phyloP scores from a whole-genome alignment of 1,139 yeast genomes.

The Hansenula sp. region DNA sequence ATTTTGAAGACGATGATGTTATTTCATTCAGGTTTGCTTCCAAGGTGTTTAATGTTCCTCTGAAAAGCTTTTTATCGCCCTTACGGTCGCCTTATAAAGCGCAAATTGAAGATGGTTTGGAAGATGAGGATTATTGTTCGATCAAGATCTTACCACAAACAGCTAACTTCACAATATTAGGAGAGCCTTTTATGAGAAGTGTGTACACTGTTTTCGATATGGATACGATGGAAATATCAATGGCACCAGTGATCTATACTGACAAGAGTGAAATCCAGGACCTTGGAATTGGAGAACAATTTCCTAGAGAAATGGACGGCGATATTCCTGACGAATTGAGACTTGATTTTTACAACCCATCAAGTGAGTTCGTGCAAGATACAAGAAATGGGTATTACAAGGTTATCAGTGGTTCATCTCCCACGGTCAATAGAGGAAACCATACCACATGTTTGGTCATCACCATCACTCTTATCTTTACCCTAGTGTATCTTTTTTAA shows the following conservation, averaged over 20 bases:
- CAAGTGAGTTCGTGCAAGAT: conserved; percentile 14
- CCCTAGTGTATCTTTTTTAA: too few relatives aligned
- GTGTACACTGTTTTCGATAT: conserved; percentile 71
- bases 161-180: conserved; percentile 35
- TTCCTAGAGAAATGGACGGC: background rate
- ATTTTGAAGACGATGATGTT: conserved; percentile 11
- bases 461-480: too few relatives aligned
- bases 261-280: conserved; percentile 3
- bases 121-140: conserved; percentile 8
- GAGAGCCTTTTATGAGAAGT: conserved; percentile 62
- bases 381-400: conserved; percentile 13
- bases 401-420: background rate
- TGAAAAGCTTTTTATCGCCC: conserved; percentile 30
- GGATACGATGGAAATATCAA: conserved; percentile 51
- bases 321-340: conserved; percentile 5
- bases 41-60: conserved; percentile 31
- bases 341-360: conserved; percentile 11
- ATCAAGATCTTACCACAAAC: conserved; percentile 7
- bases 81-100: background rate
- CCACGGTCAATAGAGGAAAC: background rate
- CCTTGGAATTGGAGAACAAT: background rate
- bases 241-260: conserved; percentile 48
- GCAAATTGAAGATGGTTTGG: conserved; percentile 1
- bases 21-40: conserved; percentile 1
- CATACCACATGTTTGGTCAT: background rate